These are phyloP conservation scores for Lumnitzera littorea DNA, from an alignment of 345 rosid species.

Conservation along the genomic window DNA sequence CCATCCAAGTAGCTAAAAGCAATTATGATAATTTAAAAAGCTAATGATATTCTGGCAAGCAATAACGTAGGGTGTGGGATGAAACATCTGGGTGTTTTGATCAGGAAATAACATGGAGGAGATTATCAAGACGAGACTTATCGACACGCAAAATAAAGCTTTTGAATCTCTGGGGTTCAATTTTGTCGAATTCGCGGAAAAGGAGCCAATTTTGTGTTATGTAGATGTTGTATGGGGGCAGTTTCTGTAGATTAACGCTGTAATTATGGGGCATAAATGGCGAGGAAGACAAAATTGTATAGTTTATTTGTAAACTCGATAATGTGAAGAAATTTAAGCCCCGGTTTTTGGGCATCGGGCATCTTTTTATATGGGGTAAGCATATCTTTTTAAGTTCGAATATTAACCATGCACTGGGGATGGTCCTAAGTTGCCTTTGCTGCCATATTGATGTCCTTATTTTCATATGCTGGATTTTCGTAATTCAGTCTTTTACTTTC, in stretches of 20 bases:
- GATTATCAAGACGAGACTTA: too few species aligned
- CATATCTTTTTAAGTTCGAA: too few species aligned
- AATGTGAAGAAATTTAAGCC: background rate
- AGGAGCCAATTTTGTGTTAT: background rate
- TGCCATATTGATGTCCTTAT: too few species aligned
- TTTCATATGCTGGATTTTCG: too few species aligned
- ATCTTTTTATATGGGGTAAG: too few species aligned
- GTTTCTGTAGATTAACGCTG: background rate
- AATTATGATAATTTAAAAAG: constrained; percentile 22
- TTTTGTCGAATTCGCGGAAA: background rate
- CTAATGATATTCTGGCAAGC: constrained; percentile 9
- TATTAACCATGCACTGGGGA: too few species aligned
- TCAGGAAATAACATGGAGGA: too few species aligned
- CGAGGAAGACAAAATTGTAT: background rate
- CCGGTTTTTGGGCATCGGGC: too few species aligned
- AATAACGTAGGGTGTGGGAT: background rate
- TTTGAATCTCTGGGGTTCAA: background rate
- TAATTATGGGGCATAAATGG: background rate
- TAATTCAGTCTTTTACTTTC: too few species aligned
- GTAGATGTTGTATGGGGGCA: background rate
- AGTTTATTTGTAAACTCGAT: background rate
- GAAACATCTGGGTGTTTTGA: background rate
- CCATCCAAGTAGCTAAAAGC: constrained; percentile 43
- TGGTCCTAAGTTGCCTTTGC: too few species aligned
- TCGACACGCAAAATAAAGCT: too few species aligned